Base-by-base conservation (phyloP, 176 grass and related monocot species). In the Luzula sylvatica region DNA sequence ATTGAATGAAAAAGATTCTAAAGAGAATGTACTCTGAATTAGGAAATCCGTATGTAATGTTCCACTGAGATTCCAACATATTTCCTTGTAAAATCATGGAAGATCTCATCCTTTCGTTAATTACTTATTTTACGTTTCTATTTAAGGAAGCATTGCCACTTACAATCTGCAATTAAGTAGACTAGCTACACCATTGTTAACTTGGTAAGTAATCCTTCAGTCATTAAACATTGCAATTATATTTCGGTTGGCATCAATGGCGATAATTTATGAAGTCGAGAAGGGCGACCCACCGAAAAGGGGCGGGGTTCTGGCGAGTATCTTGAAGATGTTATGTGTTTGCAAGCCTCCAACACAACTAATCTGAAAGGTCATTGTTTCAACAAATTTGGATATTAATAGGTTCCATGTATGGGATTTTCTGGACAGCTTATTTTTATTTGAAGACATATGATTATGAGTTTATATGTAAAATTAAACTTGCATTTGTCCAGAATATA, bases 111-210 rank as follows among this genome's bases (percentile, higher is more conserved):
- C 13, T 7, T 7, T 43, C 4, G 11, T 43, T 49, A 7, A 15
- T 15, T 49, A 35, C 9, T 35, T 35, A 35, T 9, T 35, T 35
- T 4, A 35, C 7, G 30, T n/a, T n/a, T 35, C 30, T 35, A 35
- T 35, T 7, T 35, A 35, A 35, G 30, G 5, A n/a, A 7, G 30
- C 30, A 35, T 35, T 35, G 30, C 30, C 30, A 35, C 9, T 4
- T 2, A 4, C 30, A 35, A 35, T 35, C 9, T 4, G 7, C 30
- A 35, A 35, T 50, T 53, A 61, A 66, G 59, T 35, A 20, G 65
- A 62, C n/a, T n/a, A n/a, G n/a, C 71, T 65, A 42, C 43, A 8
- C 52, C 35, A 13, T 19, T 54, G 46, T 59, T 58, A n/a, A 25
- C n/a, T 42, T 15, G 46, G 32, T 15, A 5, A 63, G 12, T 11